Conservation (phyloP, 2,329 filamentous ascomycete species). For the Fusarium continuum region DNA sequence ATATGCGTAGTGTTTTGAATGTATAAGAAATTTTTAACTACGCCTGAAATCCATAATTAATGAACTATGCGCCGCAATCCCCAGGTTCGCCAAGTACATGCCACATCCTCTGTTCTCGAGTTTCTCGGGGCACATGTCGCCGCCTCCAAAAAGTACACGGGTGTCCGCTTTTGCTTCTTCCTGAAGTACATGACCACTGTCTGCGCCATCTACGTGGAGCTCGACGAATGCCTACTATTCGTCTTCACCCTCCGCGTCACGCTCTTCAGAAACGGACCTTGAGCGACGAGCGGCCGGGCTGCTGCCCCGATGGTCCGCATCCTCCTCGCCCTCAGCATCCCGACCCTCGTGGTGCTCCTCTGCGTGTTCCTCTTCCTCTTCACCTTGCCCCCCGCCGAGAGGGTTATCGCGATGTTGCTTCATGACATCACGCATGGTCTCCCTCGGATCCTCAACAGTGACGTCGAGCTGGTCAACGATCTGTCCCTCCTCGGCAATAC, state of each 20-base stretch:
- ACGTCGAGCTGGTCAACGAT: slow-evolving; percentile 66
- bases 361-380: slow-evolving; percentile 47
- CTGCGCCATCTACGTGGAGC: slow-evolving; percentile 57
- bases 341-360: slow-evolving; percentile 46
- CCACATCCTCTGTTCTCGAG: slow-evolving; percentile 11
- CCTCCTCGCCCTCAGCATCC: slow-evolving; percentile 40
- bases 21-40: slow-evolving; percentile 13
- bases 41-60: slow-evolving; percentile 38
- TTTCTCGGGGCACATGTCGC: background rate
- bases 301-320: slow-evolving; percentile 26
- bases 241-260: slow-evolving; percentile 59
- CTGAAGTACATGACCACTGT: slow-evolving; percentile 44
- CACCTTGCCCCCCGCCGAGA: slow-evolving; percentile 57
- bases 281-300: slow-evolving; percentile 38
- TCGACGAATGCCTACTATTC: slow-evolving; percentile 44
- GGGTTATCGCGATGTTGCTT: slow-evolving; percentile 62
- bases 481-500: slow-evolving; percentile 60
- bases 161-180: background rate
- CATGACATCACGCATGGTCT: slow-evolving; percentile 62
- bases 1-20: background rate
- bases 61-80: slow-evolving; percentile 31
- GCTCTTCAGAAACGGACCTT: slow-evolving; percentile 47
- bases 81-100: slow-evolving; percentile 22
- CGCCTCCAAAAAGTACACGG: slow-evolving; percentile 6
- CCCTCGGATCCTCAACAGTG: slow-evolving; percentile 63